Conservation (phyloP, 345 rosid genomes). For the Brassica juncea region DNA sequence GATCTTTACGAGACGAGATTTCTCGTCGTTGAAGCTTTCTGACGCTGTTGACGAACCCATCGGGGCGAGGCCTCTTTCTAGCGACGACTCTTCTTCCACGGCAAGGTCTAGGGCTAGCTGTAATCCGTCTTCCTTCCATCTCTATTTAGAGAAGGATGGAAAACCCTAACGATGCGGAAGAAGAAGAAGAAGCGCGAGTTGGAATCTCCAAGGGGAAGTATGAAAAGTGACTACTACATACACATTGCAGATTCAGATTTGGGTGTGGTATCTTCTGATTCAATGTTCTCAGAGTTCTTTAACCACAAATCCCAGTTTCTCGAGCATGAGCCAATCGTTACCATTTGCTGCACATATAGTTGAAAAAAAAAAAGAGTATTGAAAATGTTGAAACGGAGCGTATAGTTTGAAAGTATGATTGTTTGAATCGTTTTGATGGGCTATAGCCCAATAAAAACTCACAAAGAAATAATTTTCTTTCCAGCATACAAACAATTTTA, state of each 20-base stretch:
- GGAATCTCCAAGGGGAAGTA: background rate
- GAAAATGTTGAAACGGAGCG: background rate
- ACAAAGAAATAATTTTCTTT: no score
- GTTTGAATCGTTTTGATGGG: no score
- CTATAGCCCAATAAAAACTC: no score
- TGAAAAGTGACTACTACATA: background rate
- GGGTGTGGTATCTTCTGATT: background rate
- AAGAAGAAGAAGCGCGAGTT: background rate
- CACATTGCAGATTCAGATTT: background rate
- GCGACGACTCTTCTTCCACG: slow-evolving; percentile 68
- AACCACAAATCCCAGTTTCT: background rate
- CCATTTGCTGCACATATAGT: background rate
- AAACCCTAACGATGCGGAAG: background rate
- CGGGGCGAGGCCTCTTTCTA: slow-evolving; percentile 57
- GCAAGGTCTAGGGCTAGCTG: slow-evolving; percentile 82
- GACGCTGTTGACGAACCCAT: slow-evolving; percentile 68
- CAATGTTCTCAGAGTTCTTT: background rate
- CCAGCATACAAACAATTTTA: no score
- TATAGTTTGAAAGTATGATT: no score
- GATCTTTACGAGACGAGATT: slow-evolving; percentile 61
- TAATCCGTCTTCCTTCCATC: slow-evolving; percentile 80
- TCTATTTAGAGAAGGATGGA: background rate
- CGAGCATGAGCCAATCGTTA: background rate
- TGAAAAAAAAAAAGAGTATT: background rate
- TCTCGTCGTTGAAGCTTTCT: slow-evolving; percentile 76